Conservation (phyloP, 2,329 filamentous ascomycete species). For the Penicillium sp. region DNA sequence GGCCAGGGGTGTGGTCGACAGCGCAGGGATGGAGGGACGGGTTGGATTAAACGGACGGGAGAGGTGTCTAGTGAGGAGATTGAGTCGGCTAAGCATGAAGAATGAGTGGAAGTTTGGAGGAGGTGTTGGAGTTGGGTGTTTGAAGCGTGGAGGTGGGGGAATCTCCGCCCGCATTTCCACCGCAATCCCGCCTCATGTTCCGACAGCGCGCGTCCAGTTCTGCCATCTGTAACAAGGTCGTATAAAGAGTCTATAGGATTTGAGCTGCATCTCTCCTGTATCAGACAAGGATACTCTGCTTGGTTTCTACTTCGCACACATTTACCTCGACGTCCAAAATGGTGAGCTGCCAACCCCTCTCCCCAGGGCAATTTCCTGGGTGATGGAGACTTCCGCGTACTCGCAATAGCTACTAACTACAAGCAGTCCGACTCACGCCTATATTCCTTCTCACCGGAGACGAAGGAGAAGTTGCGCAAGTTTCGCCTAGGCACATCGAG, state of each 20-base stretch:
- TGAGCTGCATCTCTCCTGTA: not conserved
- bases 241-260: not conserved
- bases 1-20: conserved; percentile 33
- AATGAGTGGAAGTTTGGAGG: conserved; percentile 1
- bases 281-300: not conserved
- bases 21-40: conserved; percentile 48
- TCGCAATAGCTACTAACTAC: conserved; percentile 5
- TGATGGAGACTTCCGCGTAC: not conserved
- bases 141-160: conserved; percentile 12
- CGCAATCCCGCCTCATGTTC: conserved; percentile 11
- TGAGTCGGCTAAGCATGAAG: conserved; percentile 75
- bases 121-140: conserved; percentile 5
- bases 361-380: not conserved
- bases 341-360: not conserved
- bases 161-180: conserved; percentile 23
- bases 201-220: not conserved
- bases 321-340: not conserved
- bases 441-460: conserved; percentile 90
- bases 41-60: conserved; percentile 61
- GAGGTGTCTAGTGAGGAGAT: conserved; percentile 73
- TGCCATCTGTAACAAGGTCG: not conserved
- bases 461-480: conserved; percentile 86
- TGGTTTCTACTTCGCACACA: not conserved
- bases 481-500: conserved; percentile 91
- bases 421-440: conserved; percentile 78